These are phyloP conservation scores for Globisporangium ultimum DNA, from an alignment of 352 stramenopile species.

Conservation along the genomic window DNA sequence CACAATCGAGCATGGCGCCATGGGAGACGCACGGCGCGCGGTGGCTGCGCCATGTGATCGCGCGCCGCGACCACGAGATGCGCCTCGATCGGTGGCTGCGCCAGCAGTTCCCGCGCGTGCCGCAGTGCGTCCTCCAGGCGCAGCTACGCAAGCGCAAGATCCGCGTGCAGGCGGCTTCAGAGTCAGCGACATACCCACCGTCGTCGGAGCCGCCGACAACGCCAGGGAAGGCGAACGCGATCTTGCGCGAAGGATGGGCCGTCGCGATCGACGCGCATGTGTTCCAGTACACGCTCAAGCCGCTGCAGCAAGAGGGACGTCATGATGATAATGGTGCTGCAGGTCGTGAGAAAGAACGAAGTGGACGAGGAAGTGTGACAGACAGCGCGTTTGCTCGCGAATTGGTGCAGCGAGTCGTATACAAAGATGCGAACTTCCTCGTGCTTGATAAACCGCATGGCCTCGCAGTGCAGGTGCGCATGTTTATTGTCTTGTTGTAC, in stretches of 20 bases:
- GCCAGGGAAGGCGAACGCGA: constrained; percentile 24
- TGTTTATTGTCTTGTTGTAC: not conserved
- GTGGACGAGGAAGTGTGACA: no score
- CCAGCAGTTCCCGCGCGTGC: constrained; percentile 40
- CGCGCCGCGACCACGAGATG: constrained; percentile 47
- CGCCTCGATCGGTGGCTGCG: constrained; percentile 67
- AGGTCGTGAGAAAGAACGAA: no score
- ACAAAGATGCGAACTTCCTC: constrained; percentile 54
- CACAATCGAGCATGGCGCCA: not conserved
- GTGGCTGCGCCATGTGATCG: constrained; percentile 50
- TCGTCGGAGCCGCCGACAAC: not conserved
- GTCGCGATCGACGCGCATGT: constrained; percentile 55
- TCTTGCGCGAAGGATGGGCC: constrained; percentile 34
- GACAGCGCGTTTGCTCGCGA: not conserved
- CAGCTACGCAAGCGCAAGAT: constrained; percentile 72
- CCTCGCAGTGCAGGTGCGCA: constrained; percentile 47
- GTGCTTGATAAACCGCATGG: constrained; percentile 70
- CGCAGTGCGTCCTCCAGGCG: constrained; percentile 60
- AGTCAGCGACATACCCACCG: not conserved
- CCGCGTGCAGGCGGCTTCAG: constrained; percentile 24
- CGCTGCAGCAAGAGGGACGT: not conserved
- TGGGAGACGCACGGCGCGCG: constrained; percentile 15
- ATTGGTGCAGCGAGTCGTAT: constrained; percentile 36
- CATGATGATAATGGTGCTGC: not conserved
- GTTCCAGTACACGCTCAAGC: constrained; percentile 27